Percentiles rank a stretch among this genome's conserved stretches.
Evolutionary conservation across 202 grass and related monocot genomes (phyloP).

Genomic region (Setaria italica): DNA sequence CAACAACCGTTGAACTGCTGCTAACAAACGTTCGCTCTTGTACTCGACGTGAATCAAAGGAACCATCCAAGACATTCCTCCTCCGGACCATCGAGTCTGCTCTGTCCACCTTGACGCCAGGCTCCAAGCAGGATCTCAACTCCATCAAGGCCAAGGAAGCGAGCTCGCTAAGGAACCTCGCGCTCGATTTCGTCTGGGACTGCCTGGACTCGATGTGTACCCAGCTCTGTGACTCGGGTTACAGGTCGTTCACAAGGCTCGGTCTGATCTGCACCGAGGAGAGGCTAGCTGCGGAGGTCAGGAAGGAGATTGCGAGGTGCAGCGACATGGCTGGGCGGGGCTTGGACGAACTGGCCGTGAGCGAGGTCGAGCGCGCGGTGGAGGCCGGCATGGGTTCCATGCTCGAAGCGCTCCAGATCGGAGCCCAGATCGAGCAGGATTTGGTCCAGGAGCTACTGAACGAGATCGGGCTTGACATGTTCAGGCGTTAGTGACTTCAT

Average conservation of each 20-base stretch:
- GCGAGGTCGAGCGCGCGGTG: slow-evolving; percentile 51
- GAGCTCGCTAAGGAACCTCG: slow-evolving; percentile 5
- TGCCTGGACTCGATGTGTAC: slow-evolving; percentile 57
- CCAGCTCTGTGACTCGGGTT: slow-evolving; percentile 57
- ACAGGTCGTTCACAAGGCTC: slow-evolving; percentile 55
- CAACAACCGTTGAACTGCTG: slow-evolving; percentile 53
- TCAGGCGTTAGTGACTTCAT: neutral
- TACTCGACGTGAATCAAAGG: neutral
- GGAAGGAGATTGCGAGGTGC: slow-evolving; percentile 52
- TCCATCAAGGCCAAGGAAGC: neutral
- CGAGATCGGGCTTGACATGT: slow-evolving; percentile 55
- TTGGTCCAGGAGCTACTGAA: slow-evolving; percentile 59
- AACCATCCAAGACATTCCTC: slow-evolving; percentile 42
- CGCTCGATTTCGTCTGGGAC: slow-evolving; percentile 55
- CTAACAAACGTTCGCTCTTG: slow-evolving; percentile 11
- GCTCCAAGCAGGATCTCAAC: neutral
- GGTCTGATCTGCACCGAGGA: slow-evolving; percentile 51
- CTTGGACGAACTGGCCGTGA: slow-evolving; percentile 51
- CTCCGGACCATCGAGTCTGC: slow-evolving; percentile 28
- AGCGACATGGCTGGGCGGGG: slow-evolving; percentile 37
- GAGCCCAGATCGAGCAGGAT: slow-evolving; percentile 66
- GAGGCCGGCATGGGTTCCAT: slow-evolving; percentile 3
- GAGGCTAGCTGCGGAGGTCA: slow-evolving; percentile 50
- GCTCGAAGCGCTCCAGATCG: slow-evolving; percentile 51
- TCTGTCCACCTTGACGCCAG: slow-evolving; percentile 1